Percentiles rank a stretch among this genome's conserved stretches.
Conservation (phyloP, 2,329 filamentous ascomycete species). For the Cladosporium sphaerospermum region DNA sequence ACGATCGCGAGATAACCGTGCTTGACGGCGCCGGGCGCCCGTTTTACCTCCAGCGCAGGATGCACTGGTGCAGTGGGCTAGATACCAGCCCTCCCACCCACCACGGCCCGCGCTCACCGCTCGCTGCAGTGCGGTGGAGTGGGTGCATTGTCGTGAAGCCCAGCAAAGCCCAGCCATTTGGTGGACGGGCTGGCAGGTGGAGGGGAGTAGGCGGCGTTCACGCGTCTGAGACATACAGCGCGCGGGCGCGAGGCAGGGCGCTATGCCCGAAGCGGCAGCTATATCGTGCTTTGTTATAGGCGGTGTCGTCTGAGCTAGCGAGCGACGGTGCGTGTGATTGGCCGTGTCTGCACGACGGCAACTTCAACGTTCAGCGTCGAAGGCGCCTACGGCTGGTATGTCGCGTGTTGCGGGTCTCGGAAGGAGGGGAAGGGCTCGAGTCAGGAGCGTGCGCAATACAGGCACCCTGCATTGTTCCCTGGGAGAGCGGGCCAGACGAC, state of each 20-base stretch:
- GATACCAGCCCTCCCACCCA: slow-evolving; percentile 10
- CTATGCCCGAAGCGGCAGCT: background rate
- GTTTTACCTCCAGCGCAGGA: slow-evolving; percentile 9
- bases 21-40: background rate
- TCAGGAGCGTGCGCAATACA: background rate
- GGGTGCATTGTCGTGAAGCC: slow-evolving; percentile 9
- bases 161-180: slow-evolving; percentile 7
- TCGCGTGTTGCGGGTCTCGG: slow-evolving; percentile 6
- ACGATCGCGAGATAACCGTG: too few relatives aligned
- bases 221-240: slow-evolving; percentile 6
- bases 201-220: background rate
- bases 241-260: background rate
- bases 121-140: slow-evolving; percentile 2
- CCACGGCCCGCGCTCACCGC: background rate
- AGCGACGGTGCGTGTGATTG: too few relatives aligned
- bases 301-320: background rate
- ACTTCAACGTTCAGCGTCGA: too few relatives aligned
- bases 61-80: slow-evolving; percentile 1
- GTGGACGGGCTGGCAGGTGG: background rate
- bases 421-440: background rate
- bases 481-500: too few relatives aligned
- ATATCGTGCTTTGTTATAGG: background rate
- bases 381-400: background rate
- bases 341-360: too few relatives aligned
- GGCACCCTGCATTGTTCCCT: too few relatives aligned